Percentiles rank a stretch among this genome's conserved stretches.
phyloP scores from a whole-genome alignment of 306 rosid species.

The Rosa rugosa region DNA sequence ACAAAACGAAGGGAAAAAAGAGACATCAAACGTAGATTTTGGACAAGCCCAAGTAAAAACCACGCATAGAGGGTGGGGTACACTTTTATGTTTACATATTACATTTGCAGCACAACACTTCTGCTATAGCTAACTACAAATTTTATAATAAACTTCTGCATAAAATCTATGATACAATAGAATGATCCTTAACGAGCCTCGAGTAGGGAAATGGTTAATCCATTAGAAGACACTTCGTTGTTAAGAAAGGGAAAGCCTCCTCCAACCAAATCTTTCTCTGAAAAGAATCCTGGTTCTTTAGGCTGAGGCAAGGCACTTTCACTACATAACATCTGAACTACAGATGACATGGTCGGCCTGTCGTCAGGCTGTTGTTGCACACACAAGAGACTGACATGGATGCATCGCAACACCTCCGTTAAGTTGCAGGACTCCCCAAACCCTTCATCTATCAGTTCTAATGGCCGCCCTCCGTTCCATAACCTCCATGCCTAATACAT shows the following conservation, averaged over 20 bases:
- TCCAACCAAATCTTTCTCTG: slow-evolving; percentile 2
- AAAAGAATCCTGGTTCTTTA: slow-evolving; percentile 47
- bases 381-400: slow-evolving; percentile 53
- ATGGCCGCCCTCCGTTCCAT: slow-evolving; percentile 41
- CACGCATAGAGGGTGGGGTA: neutral
- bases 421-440: slow-evolving; percentile 18
- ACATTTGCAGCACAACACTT: neutral
- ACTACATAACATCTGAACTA: slow-evolving; percentile 44
- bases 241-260: slow-evolving; percentile 7
- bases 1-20: too few relatives aligned
- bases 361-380: slow-evolving; percentile 42
- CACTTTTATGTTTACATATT: neutral
- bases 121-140: neutral
- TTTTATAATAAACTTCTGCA: neutral
- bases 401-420: slow-evolving; percentile 40
- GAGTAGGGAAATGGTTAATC: slow-evolving; percentile 21
- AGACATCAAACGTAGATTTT: too few relatives aligned
- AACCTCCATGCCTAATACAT: slow-evolving; percentile 52
- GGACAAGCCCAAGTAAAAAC: neutral
- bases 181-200: slow-evolving; percentile 32
- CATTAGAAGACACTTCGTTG: slow-evolving; percentile 21
- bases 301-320: slow-evolving; percentile 37
- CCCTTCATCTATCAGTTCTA: slow-evolving; percentile 41
- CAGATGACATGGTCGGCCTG: slow-evolving; percentile 36
- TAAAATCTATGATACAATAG: neutral